Conservation (phyloP, 345 rosid genomes). For the Cardamine chenopodiifolia region DNA sequence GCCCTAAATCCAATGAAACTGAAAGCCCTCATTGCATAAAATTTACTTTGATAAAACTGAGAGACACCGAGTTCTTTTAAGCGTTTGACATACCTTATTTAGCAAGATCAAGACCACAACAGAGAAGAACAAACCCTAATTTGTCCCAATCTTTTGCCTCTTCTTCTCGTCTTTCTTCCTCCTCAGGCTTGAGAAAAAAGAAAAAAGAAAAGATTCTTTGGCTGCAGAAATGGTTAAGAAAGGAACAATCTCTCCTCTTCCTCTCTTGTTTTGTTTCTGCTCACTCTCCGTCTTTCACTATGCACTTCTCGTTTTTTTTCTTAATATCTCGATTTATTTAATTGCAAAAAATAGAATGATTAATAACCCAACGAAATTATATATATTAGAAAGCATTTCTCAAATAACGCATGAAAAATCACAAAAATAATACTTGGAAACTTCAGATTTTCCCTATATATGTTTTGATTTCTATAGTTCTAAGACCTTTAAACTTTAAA, state of each 20-base stretch:
- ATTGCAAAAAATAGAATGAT: too few relatives aligned
- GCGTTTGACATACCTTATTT: constrained; percentile 40
- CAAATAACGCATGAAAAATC: too few relatives aligned
- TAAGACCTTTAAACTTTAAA: too few relatives aligned
- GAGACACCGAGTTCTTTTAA: constrained; percentile 6
- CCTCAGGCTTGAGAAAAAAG: neutral
- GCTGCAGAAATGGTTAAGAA: neutral
- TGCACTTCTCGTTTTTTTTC: neutral
- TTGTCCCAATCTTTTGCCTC: constrained; percentile 10
- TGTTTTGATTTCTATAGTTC: too few relatives aligned
- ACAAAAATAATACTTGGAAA: neutral
- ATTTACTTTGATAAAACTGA: neutral
- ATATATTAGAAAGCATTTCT: too few relatives aligned
- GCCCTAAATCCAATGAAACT: too few relatives aligned
- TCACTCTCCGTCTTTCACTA: neutral
- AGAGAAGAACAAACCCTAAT: constrained; percentile 34
- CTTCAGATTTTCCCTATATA: neutral
- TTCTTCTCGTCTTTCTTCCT: neutral
- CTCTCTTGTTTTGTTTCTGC: too few relatives aligned
- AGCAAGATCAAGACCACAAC: constrained; percentile 11
- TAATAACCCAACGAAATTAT: too few relatives aligned
- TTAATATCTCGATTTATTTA: too few relatives aligned
- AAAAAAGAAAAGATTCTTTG: too few relatives aligned
- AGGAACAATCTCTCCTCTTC: neutral
- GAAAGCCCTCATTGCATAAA: too few relatives aligned